Percentiles rank a stretch among this genome's conserved stretches.
Conservation (phyloP, 2,329 filamentous ascomycete species). For the Arthrocladium fulminans region DNA sequence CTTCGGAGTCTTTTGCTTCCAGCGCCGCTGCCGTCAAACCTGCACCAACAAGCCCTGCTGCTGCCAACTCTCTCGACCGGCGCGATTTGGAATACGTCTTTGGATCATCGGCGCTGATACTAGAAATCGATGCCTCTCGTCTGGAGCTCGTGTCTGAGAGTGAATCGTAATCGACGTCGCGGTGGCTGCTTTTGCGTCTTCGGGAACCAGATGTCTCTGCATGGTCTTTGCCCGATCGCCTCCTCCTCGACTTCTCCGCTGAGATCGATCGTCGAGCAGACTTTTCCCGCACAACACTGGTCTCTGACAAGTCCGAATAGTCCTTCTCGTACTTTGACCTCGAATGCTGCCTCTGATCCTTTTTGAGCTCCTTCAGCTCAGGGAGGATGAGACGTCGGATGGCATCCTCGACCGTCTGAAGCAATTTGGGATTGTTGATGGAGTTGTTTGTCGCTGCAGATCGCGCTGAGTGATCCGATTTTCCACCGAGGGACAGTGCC, state of each 20-base stretch:
- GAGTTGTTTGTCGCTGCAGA: constrained; percentile 59
- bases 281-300: constrained; percentile 47
- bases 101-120: constrained; percentile 33
- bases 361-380: constrained; percentile 82
- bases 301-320: constrained; percentile 52
- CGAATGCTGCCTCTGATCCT: constrained; percentile 64
- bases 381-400: constrained; percentile 84
- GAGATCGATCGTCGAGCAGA: constrained; percentile 45
- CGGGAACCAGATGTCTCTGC: constrained; percentile 48
- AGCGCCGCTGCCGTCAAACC: constrained; percentile 55
- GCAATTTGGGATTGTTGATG: constrained; percentile 82
- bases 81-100: constrained; percentile 47
- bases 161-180: constrained; percentile 43
- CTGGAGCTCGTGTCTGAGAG: constrained; percentile 38
- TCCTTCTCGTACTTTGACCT: constrained; percentile 55
- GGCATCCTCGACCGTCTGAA: constrained; percentile 88
- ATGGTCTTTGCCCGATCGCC: constrained; percentile 45
- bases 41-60: constrained; percentile 47
- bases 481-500: constrained; percentile 41
- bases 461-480: constrained; percentile 50
- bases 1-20: constrained; percentile 56
- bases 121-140: constrained; percentile 38
- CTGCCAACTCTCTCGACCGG: constrained; percentile 45
- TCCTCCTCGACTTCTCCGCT: constrained; percentile 45
- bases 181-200: constrained; percentile 44